Conservation (phyloP, 441 rosid species). For the Populus hybrid region DNA sequence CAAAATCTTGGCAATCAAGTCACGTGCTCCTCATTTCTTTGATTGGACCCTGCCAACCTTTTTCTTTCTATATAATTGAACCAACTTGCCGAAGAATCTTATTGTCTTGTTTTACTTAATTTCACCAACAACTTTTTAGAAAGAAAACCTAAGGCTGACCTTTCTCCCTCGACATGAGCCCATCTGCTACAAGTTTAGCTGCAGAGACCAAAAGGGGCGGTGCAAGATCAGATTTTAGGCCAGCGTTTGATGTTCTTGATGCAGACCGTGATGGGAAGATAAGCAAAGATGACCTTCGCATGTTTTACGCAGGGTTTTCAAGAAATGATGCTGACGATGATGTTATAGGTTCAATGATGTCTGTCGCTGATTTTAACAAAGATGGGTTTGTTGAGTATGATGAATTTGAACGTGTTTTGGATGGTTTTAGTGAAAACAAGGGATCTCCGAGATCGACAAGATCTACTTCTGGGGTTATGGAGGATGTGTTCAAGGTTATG, state of each 20-base stretch:
- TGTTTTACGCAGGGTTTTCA: slow-evolving; percentile 42
- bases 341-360: slow-evolving; percentile 64
- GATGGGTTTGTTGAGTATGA: slow-evolving; percentile 87
- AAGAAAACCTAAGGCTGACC: not conserved
- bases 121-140: not conserved
- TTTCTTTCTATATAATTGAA: not conserved
- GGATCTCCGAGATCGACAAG: slow-evolving; percentile 4
- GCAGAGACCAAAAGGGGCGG: slow-evolving; percentile 7
- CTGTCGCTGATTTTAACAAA: slow-evolving; percentile 62
- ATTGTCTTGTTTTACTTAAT: not conserved
- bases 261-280: slow-evolving; percentile 86
- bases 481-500: slow-evolving; percentile 73
- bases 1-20: slow-evolving; percentile 17
- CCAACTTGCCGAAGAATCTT: not conserved
- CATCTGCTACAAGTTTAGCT: slow-evolving; percentile 40
- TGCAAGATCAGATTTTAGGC: slow-evolving; percentile 31
- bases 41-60: slow-evolving; percentile 3
- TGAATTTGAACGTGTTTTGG: slow-evolving; percentile 69
- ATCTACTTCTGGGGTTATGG: slow-evolving; percentile 42
- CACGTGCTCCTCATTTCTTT: not conserved
- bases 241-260: slow-evolving; percentile 78
- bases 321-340: slow-evolving; percentile 29
- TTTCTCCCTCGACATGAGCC: slow-evolving; percentile 45
- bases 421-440: not conserved
- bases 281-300: slow-evolving; percentile 61